Conservation (phyloP, 2,329 filamentous ascomycete species). For the Aspergillus pseudoterreus region DNA sequence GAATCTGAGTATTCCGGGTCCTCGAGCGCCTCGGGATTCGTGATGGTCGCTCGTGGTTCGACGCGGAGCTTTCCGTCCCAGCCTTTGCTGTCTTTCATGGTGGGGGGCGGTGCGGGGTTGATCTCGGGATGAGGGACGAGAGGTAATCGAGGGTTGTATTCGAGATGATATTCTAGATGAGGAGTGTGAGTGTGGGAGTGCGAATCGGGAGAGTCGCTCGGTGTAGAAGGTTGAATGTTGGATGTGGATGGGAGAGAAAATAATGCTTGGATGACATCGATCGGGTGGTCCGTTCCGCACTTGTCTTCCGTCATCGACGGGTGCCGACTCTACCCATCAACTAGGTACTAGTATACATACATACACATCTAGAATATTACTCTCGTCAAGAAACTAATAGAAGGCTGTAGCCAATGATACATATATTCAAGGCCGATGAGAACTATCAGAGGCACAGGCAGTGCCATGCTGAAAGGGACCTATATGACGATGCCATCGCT, state of each 20-base stretch:
- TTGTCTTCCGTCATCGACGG: neutral
- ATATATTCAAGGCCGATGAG: constrained; percentile 25
- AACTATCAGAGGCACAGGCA: constrained; percentile 18
- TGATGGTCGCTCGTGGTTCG: constrained; percentile 63
- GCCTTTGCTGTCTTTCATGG: constrained; percentile 42
- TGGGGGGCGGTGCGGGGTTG: neutral
- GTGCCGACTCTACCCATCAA: neutral
- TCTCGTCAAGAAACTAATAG: constrained; percentile 19
- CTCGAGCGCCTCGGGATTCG: constrained; percentile 76
- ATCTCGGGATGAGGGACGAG: neutral
- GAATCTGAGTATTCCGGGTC: constrained; percentile 83
- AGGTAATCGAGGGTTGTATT: no score
- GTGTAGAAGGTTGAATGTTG: no score
- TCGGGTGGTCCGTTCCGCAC: no score
- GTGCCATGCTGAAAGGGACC: constrained; percentile 17
- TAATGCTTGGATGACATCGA: no score
- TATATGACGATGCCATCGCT: constrained; percentile 18
- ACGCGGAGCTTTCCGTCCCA: constrained; percentile 52
- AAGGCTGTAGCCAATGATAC: constrained; percentile 26
- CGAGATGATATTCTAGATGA: no score
- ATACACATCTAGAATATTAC: constrained; percentile 16
- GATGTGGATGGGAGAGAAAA: no score
- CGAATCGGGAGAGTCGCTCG: no score
- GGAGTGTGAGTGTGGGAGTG: no score
- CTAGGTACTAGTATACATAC: constrained; percentile 16